Evolutionary conservation across 169 alveolate genomes (phyloP), one percentile per base, ranked within the genome.

Genomic region (Plasmodium blacklocki): DNA sequence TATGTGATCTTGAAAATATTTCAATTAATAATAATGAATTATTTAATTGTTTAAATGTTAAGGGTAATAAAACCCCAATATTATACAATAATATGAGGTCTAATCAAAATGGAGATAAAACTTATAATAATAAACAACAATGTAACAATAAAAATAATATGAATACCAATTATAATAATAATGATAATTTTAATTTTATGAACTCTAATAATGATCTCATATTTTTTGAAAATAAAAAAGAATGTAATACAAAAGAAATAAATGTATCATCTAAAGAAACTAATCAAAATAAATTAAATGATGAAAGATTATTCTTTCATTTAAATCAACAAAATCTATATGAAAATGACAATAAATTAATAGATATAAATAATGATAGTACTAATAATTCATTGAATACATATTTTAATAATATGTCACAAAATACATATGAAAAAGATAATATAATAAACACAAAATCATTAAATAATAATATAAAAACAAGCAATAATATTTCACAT

Each of bases 31-130:
- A 26, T 7, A 73, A 73, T n/a, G 68, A 75, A 49, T 19, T 76
- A 56, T 76, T 76, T 50, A 91, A 29, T 56, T 73, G 93, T n/a
- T 59, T 73, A 45, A 63, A 73, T 8, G 78, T 62, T 32, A 80
- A 73, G 39, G 39, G 23, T 32, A 32, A 32, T 32, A 32, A 32
- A 7, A 32, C 45, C 8, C 45, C 2, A 32, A 32, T 32, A 32
- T 32, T 6, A 32, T 32, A 32, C 7, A 32, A 32, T 32, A 32
- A 32, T 32, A 32, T 32, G 45, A 32, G 7, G 45, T 32, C 45
- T 32, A 32, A 32, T 32, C 45, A 32, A 32, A 32, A 32, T 32
- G 8, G 1, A 32, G 45, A 32, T 32, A 32, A 32, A 32, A 32
- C 45, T 32, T 32, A 32, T 32, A 4, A 32, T 32, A 32, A 32